Evolutionary conservation across 495 filamentous ascomycete species (phyloP).

Genomic region (Pseudevernia furfuracea): DNA sequence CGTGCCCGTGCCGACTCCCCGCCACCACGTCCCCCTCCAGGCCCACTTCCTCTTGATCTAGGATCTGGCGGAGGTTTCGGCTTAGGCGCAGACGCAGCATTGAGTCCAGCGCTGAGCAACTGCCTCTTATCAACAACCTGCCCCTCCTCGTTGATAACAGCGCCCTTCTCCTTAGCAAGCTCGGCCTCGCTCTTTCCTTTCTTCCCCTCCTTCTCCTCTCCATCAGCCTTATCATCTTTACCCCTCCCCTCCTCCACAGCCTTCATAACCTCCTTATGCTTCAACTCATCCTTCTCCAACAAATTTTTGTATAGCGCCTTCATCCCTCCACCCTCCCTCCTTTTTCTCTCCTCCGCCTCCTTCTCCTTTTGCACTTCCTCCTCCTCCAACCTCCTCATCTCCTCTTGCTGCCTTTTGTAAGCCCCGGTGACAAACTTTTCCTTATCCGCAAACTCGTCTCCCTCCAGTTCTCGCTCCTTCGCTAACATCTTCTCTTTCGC

Average conservation of each 20-base stretch:
- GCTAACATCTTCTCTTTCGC: constrained; percentile 82
- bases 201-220: constrained; percentile 30
- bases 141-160: constrained; percentile 82
- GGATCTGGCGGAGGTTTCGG: constrained; percentile 35
- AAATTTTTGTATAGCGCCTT: constrained; percentile 78
- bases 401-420: constrained; percentile 88
- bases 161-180: constrained; percentile 60
- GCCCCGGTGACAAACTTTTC: constrained; percentile 96
- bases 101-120: constrained; percentile 78
- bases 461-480: constrained; percentile 84
- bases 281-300: constrained; percentile 66
- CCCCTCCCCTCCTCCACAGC: constrained; percentile 57
- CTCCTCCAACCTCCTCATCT: constrained; percentile 66
- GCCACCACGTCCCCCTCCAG: constrained; percentile 29
- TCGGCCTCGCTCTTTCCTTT: constrained; percentile 64
- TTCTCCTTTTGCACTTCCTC: constrained; percentile 69
- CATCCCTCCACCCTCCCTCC: constrained; percentile 66
- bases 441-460: constrained; percentile 89
- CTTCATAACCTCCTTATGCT: constrained; percentile 61
- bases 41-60: constrained; percentile 10
- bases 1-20: constrained; percentile 46
- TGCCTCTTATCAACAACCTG: constrained; percentile 92
- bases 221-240: constrained; percentile 30
- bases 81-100: constrained; percentile 54
- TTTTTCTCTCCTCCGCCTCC: constrained; percentile 53